Conservation (phyloP, 495 filamentous ascomycete genomes). For the Aspergillus funiculosus region DNA sequence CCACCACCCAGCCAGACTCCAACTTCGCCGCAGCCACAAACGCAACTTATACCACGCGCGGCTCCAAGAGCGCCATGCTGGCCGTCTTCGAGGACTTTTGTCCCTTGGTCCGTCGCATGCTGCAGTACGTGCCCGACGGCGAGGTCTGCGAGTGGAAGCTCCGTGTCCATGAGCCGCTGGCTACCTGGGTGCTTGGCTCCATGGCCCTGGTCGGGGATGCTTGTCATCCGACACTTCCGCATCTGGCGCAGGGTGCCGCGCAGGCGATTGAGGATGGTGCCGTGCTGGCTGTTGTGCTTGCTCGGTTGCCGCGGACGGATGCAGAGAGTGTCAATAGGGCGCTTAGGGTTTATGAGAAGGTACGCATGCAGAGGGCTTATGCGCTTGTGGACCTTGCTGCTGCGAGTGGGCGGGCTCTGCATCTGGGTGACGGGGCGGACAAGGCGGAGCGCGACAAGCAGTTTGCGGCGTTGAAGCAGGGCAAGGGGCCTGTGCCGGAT, state of each 20-base stretch:
- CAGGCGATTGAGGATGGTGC: slow-evolving; percentile 78
- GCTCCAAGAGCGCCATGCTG: slow-evolving; percentile 63
- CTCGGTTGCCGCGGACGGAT: slow-evolving; percentile 46
- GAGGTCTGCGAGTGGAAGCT: slow-evolving; percentile 81
- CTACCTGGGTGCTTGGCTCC: slow-evolving; percentile 61
- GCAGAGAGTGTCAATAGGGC: slow-evolving; percentile 56
- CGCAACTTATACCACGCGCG: slow-evolving; percentile 70
- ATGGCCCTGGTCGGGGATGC: slow-evolving; percentile 74
- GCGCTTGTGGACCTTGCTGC: slow-evolving; percentile 66
- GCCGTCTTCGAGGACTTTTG: slow-evolving; percentile 64
- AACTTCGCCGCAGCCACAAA: slow-evolving; percentile 68
- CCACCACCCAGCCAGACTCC: slow-evolving; percentile 65
- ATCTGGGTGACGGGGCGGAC: slow-evolving; percentile 67
- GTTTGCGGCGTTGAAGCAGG: slow-evolving; percentile 57
- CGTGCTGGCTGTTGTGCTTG: slow-evolving; percentile 62
- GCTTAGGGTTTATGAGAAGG: slow-evolving; percentile 64
- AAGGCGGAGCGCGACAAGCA: slow-evolving; percentile 70
- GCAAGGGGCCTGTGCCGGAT: slow-evolving; percentile 59
- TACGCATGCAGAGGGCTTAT: slow-evolving; percentile 65
- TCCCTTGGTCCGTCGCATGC: slow-evolving; percentile 64
- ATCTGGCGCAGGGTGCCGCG: slow-evolving; percentile 75
- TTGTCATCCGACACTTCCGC: slow-evolving; percentile 73
- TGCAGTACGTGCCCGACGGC: slow-evolving; percentile 72
- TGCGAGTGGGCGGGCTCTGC: slow-evolving; percentile 58
- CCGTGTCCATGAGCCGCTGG: slow-evolving; percentile 61